phyloP scores from a whole-genome alignment of 805 yeast genomes.

The Candida pseudofarinosa region DNA sequence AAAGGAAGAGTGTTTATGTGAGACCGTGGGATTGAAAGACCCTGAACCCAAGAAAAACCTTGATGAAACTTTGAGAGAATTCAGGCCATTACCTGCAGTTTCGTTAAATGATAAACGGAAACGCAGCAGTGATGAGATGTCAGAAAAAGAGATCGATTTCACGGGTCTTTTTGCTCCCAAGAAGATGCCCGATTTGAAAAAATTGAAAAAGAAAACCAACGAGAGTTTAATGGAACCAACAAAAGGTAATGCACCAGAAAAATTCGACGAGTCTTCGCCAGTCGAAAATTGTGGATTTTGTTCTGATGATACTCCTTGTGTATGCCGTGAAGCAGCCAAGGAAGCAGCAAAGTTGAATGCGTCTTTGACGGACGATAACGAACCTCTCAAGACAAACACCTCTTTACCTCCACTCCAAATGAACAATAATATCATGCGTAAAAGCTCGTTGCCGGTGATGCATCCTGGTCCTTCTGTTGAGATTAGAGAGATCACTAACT shows the following conservation, averaged over 20 bases:
- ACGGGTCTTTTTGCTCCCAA: slow-evolving; percentile 41
- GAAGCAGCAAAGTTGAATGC: slow-evolving; percentile 41
- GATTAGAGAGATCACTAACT: slow-evolving; percentile 40
- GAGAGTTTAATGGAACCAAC: slow-evolving; percentile 2
- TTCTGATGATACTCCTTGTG: slow-evolving; percentile 86
- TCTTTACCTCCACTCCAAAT: slow-evolving; percentile 42
- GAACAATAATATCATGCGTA: slow-evolving; percentile 22
- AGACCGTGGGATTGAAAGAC: slow-evolving; percentile 41
- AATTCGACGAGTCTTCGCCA: slow-evolving; percentile 44
- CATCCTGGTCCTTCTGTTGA: slow-evolving; percentile 64
- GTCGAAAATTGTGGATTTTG: slow-evolving; percentile 90
- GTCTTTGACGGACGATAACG: slow-evolving; percentile 20
- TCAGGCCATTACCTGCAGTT: slow-evolving; percentile 66
- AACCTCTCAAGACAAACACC: slow-evolving; percentile 29
- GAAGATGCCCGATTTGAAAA: slow-evolving; percentile 37
- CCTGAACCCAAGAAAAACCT: slow-evolving; percentile 11
- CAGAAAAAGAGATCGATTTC: slow-evolving; percentile 48
- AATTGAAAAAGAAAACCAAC: slow-evolving; percentile 15
- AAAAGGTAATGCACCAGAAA: slow-evolving; percentile 16
- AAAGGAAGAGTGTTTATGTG: slow-evolving; percentile 69
- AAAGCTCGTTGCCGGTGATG: slow-evolving; percentile 49
- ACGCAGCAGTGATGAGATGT: slow-evolving; percentile 7
- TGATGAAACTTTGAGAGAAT: slow-evolving; percentile 35
- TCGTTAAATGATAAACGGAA: slow-evolving; percentile 41
- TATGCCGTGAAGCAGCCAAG: slow-evolving; percentile 75